phyloP scores from a whole-genome alignment of 768 basidiomycete species.

The Kockovaella imperatae region DNA sequence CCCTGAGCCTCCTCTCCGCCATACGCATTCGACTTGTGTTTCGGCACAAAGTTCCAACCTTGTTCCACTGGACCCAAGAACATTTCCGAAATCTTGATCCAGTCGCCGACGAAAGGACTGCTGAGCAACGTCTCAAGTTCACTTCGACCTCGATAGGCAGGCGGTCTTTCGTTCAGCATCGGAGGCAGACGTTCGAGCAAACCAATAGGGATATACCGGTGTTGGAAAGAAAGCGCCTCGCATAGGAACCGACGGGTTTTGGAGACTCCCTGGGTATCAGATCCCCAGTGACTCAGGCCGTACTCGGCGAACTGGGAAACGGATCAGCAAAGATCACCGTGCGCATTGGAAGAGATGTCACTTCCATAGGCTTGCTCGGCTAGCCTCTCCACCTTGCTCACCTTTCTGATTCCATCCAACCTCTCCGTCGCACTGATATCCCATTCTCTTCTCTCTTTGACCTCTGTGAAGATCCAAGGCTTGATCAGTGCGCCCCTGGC shows the following conservation, averaged over 20 bases:
- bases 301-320: slow-evolving; percentile 67
- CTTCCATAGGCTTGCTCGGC: neutral
- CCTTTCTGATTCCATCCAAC: slow-evolving; percentile 67
- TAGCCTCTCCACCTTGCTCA: slow-evolving; percentile 40
- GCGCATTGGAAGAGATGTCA: neutral
- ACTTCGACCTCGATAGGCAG: slow-evolving; percentile 75
- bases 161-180: slow-evolving; percentile 82
- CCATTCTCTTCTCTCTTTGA: slow-evolving; percentile 88
- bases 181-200: slow-evolving; percentile 73
- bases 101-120: slow-evolving; percentile 34
- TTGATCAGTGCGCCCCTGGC: slow-evolving; percentile 93
- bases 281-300: slow-evolving; percentile 61
- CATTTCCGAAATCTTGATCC: slow-evolving; percentile 76
- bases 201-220: slow-evolving; percentile 91
- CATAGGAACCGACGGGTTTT: slow-evolving; percentile 86
- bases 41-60: slow-evolving; percentile 76
- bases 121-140: slow-evolving; percentile 52
- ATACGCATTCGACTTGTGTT: slow-evolving; percentile 78
- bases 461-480: slow-evolving; percentile 74
- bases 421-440: slow-evolving; percentile 80
- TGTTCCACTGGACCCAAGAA: slow-evolving; percentile 83
- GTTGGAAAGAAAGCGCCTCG: slow-evolving; percentile 90
- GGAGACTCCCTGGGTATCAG: slow-evolving; percentile 62
- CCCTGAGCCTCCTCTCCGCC: slow-evolving; percentile 44
- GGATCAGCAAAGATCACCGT: neutral